A percentile compares a stretch with the other conserved stretches of the same genome.
Evolutionary conservation across 2,329 filamentous ascomycete genomes (phyloP).

Genomic region (Diaporthe helianthi): DNA sequence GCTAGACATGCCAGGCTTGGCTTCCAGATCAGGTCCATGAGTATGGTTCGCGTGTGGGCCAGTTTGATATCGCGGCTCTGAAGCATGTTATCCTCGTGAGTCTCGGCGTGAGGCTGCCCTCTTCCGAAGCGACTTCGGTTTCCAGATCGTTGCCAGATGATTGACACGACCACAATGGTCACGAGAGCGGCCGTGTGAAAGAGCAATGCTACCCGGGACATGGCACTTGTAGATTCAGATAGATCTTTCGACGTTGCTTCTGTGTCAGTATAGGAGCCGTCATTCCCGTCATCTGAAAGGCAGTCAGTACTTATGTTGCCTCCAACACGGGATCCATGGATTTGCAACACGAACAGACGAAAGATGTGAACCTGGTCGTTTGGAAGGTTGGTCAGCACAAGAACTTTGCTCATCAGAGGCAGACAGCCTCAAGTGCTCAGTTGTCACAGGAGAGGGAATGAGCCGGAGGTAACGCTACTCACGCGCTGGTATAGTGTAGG

Average conservation of each 20-base stretch:
- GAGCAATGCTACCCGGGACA: conserved; percentile 7
- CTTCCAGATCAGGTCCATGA: conserved; percentile 6
- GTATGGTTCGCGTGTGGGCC: not conserved
- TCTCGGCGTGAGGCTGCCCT: not conserved
- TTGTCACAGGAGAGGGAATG: not conserved
- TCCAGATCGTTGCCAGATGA: not conserved
- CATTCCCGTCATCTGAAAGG: not conserved
- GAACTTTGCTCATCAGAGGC: not conserved
- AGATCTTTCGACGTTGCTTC: not conserved
- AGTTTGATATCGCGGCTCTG: not conserved
- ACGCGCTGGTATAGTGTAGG: conserved; percentile 13
- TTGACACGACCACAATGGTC: not conserved
- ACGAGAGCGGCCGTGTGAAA: not conserved
- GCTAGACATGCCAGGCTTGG: not conserved
- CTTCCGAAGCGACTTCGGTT: not conserved
- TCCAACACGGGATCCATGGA: too few species aligned
- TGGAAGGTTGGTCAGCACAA: not conserved
- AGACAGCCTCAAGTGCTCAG: too few species aligned
- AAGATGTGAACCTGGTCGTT: not conserved
- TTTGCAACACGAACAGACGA: not conserved
- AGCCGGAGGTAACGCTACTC: too few species aligned
- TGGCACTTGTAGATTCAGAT: not conserved
- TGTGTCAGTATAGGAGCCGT: not conserved
- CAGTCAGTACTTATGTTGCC: not conserved
- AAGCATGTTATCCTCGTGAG: not conserved